Conservation (phyloP, 176 grass and related monocot species). For the Musa itinerans region DNA sequence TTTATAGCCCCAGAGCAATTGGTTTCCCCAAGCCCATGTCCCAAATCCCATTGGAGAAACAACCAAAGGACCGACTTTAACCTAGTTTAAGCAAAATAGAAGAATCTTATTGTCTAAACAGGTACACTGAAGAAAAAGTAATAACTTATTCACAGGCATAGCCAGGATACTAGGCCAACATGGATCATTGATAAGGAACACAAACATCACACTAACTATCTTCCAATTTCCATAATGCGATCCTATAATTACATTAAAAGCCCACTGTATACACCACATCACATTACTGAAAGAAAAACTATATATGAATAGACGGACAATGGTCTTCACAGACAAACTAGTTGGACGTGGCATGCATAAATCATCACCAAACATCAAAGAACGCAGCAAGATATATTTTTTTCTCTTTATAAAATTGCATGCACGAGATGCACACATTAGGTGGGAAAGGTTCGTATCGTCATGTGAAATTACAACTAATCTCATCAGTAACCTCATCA, state of each 20-base stretch:
- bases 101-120: background rate
- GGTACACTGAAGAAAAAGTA: background rate
- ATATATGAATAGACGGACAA: background rate
- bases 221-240: background rate
- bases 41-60: constrained; percentile 91
- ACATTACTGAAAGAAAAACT: background rate
- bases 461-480: background rate
- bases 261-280: background rate
- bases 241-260: background rate
- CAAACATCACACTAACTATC: background rate
- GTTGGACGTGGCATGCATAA: background rate
- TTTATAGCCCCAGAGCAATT: constrained; percentile 83
- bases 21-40: constrained; percentile 96
- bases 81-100: constrained; percentile 26
- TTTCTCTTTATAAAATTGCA: no score
- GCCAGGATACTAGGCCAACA: no score
- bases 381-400: no score
- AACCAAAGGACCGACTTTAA: constrained; percentile 65
- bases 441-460: no score
- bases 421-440: no score
- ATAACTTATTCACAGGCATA: background rate
- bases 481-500: no score
- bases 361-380: no score
- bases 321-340: background rate
- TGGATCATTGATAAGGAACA: no score